Evolutionary conservation across 1,139 yeast genomes (phyloP), one percentile per base, ranked within the genome.

Genomic region (Geotrichum cucujoidarum): DNA sequence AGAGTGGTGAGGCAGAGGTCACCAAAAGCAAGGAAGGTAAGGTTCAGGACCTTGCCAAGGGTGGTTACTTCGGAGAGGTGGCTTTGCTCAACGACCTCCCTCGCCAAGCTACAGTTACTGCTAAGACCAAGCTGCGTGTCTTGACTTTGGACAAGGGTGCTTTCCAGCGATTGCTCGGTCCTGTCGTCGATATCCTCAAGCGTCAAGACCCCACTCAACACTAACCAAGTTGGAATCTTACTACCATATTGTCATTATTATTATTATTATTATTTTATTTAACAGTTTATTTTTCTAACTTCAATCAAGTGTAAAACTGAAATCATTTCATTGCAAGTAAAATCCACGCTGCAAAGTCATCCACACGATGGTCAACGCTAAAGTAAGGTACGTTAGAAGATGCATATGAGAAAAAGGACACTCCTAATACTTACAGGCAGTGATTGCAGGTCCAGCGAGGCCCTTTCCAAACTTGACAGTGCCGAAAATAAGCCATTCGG

Each of bases 61-160:
- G 97, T 55, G 95, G 86, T 63, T 92, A 92, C 68, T 92, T 92
- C 67, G 98, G 98, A 56, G 98, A 92, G 70, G 81, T 92, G 55
- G 97, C 98, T 2, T 74, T 92, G 58, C 74, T 92, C 58, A 86
- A 90, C 60, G 96, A 92, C 62, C 73, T 83, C 53, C 97, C 97
- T 54, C 80, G 98, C 68, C 95, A 88, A 65, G 98, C 98, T 30
- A 85, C 97, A 3, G 94, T 92, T 36, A 80, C 77, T 49, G 96
- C 97, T 1, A 70, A 76, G 30, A 78, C 84, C 49, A 75, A 76
- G 45, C 82, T 92, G 24, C 85, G 86, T 60, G 95, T 90, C 43
- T 97, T 95, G 24, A 84, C 94, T 2, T 75, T 92, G 59, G 95
- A 89, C 53, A 89, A 90, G 70, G 78, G 85, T 52, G 98, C 97